Conservation (phyloP, 345 rosid species). For the Hibiscus tridactylites region DNA sequence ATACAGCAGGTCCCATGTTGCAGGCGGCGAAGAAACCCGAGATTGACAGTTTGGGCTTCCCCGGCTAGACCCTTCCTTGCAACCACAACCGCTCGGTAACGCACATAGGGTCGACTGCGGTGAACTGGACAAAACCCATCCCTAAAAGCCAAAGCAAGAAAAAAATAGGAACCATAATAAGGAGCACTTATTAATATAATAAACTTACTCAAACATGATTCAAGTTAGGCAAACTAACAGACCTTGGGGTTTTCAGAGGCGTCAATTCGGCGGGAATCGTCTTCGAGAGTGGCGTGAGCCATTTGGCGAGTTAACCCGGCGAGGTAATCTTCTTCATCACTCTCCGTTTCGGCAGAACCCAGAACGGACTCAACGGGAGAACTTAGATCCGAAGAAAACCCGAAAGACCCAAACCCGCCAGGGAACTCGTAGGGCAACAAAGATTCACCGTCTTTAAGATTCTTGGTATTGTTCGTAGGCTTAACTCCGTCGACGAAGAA, state of each 20-base stretch:
- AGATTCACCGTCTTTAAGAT: constrained; percentile 9
- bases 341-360: constrained; percentile 55
- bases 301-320: constrained; percentile 38
- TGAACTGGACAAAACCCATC: constrained; percentile 29
- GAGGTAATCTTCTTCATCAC: constrained; percentile 48
- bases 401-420: constrained; percentile 27
- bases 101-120: constrained; percentile 49
- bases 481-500: constrained; percentile 22
- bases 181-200: not conserved
- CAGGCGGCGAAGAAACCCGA: constrained; percentile 32
- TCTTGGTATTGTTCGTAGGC: not conserved
- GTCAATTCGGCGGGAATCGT: constrained; percentile 20
- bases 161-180: not conserved
- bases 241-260: constrained; percentile 32
- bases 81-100: constrained; percentile 31
- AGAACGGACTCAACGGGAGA: constrained; percentile 55
- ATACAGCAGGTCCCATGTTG: constrained; percentile 45
- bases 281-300: constrained; percentile 33
- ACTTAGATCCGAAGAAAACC: constrained; percentile 35
- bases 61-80: constrained; percentile 22
- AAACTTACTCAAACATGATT: not conserved
- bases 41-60: constrained; percentile 25
- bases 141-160: constrained; percentile 17
- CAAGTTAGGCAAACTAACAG: not conserved
- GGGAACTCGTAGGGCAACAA: constrained; percentile 25